phyloP scores from a whole-genome alignment of 2,329 filamentous ascomycete species.

The Scleromitrula shiraiana region DNA sequence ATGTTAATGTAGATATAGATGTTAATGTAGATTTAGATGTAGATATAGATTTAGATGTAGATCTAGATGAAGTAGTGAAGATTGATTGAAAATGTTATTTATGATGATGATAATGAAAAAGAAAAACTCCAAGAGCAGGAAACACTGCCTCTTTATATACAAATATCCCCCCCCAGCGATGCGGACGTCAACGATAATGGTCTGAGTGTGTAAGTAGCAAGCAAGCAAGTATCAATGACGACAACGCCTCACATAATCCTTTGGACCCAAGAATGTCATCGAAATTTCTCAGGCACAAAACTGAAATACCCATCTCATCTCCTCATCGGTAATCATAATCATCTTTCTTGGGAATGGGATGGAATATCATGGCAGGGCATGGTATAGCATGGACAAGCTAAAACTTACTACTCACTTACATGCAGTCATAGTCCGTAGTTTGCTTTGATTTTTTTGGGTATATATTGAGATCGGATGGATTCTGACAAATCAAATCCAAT shows the following conservation, averaged over 20 bases:
- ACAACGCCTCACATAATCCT: constrained; percentile 10
- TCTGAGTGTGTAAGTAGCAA: too few relatives aligned
- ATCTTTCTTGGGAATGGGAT: too few relatives aligned
- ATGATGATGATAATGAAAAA: background rate
- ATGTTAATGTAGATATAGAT: background rate
- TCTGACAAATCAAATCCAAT: too few relatives aligned
- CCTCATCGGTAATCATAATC: too few relatives aligned
- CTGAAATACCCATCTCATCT: background rate
- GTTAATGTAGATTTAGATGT: background rate
- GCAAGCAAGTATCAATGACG: constrained; percentile 8
- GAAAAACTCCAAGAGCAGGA: background rate
- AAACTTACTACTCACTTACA: too few relatives aligned
- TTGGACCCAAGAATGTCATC: background rate
- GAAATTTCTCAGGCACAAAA: background rate
- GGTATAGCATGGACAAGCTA: too few relatives aligned
- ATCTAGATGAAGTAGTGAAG: background rate
- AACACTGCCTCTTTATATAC: constrained; percentile 5
- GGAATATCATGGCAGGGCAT: too few relatives aligned
- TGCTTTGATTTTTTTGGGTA: too few relatives aligned
- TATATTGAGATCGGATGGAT: too few relatives aligned
- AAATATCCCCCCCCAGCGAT: background rate
- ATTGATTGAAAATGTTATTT: background rate
- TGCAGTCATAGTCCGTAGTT: too few relatives aligned
- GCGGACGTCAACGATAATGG: too few relatives aligned
- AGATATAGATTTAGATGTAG: background rate